phyloP scores from a whole-genome alignment of 2,329 filamentous ascomycete genomes.

The Mollisia scopiformis region DNA sequence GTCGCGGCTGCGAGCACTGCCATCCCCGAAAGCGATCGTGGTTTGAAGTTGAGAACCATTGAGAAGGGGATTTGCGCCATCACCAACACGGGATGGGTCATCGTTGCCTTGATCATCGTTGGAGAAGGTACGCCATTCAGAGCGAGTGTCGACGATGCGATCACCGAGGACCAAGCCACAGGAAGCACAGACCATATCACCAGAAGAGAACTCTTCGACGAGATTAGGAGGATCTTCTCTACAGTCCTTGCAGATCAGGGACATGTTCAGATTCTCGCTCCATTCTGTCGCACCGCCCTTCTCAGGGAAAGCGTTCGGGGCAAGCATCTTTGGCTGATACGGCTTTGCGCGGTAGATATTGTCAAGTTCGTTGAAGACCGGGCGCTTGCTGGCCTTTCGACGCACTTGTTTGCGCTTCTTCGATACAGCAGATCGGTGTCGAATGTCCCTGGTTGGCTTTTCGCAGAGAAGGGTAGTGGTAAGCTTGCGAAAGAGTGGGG shows the following conservation, averaged over 20 bases:
- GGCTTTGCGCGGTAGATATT: constrained; percentile 48
- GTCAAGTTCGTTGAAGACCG: constrained; percentile 44
- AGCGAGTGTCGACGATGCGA: constrained; percentile 91
- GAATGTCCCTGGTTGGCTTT: constrained; percentile 37
- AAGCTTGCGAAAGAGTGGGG: constrained; percentile 67
- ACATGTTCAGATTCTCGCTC: constrained; percentile 80
- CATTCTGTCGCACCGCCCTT: constrained; percentile 30
- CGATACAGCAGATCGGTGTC: constrained; percentile 33
- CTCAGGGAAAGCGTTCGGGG: constrained; percentile 37
- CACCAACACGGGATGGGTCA: constrained; percentile 97
- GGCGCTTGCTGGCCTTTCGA: constrained; percentile 42
- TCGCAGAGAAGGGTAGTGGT: constrained; percentile 46
- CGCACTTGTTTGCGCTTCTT: constrained; percentile 37
- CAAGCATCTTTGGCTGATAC: constrained; percentile 51
- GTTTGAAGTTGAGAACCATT: constrained; percentile 91
- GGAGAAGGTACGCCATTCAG: constrained; percentile 98
- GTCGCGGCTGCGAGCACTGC: constrained; percentile 70
- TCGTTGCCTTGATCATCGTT: constrained; percentile 97
- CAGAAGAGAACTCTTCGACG: constrained; percentile 88
- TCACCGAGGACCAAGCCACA: constrained; percentile 91
- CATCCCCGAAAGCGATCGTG: constrained; percentile 81
- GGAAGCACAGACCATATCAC: constrained; percentile 89
- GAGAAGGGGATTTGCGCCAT: constrained; percentile 85
- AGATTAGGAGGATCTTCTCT: constrained; percentile 90
- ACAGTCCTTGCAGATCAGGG: constrained; percentile 88